A percentile compares a stretch with the other conserved stretches of the same genome.
phyloP scores from a whole-genome alignment of 805 yeast genomes.

The Candida nemodendra region DNA sequence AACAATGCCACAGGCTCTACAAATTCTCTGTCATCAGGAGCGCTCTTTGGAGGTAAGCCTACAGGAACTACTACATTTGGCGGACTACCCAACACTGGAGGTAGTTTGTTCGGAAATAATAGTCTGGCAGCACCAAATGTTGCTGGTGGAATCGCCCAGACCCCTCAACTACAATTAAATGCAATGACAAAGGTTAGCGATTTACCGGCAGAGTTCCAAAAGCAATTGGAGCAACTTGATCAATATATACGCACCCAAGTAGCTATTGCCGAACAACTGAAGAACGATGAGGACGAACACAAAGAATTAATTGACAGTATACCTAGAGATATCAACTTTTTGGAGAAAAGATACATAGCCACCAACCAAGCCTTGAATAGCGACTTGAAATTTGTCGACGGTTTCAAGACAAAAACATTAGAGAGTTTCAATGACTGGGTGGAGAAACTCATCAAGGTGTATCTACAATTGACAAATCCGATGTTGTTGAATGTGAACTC shows the following conservation, averaged over 20 bases:
- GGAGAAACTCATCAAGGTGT: slow-evolving; percentile 36
- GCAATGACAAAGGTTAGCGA: slow-evolving; percentile 77
- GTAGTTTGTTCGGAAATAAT: slow-evolving; percentile 25
- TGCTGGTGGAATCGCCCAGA: slow-evolving; percentile 31
- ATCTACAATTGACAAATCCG: slow-evolving; percentile 36
- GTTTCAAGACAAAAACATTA: slow-evolving; percentile 40
- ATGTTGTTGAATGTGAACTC: slow-evolving; percentile 25
- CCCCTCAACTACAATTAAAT: slow-evolving; percentile 51
- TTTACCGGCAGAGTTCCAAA: slow-evolving; percentile 66
- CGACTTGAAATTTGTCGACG: slow-evolving; percentile 45
- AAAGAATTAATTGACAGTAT: slow-evolving; percentile 63
- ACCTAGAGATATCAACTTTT: slow-evolving; percentile 67
- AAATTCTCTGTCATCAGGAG: not conserved
- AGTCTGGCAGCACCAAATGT: slow-evolving; percentile 11
- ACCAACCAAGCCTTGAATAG: slow-evolving; percentile 61
- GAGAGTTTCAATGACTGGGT: slow-evolving; percentile 39
- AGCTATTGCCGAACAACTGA: slow-evolving; percentile 64
- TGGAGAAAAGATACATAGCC: slow-evolving; percentile 58
- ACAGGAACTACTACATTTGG: slow-evolving; percentile 8
- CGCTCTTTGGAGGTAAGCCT: slow-evolving; percentile 3
- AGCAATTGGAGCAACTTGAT: slow-evolving; percentile 68
- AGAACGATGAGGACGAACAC: slow-evolving; percentile 61
- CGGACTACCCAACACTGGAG: slow-evolving; percentile 14
- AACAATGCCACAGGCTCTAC: slow-evolving; percentile 9
- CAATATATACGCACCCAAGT: slow-evolving; percentile 73